phyloP scores from a whole-genome alignment of 108 stramenopile genomes.

The Fistulifera solaris region DNA sequence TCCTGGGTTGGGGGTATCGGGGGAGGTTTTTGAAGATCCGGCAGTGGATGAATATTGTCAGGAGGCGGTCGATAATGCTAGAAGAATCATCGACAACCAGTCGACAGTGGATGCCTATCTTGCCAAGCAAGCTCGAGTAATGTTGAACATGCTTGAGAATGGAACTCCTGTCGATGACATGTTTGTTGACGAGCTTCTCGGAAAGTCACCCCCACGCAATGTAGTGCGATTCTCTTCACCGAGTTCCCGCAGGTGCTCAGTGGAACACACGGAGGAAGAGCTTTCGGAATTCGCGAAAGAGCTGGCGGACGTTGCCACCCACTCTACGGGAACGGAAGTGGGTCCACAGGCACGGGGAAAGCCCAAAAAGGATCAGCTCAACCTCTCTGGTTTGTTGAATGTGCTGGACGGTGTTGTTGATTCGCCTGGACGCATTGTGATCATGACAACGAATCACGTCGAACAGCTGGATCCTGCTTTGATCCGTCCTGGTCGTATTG shows the following conservation, averaged over 20 bases:
- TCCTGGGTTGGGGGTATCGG: conserved; percentile 30
- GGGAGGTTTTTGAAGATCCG: conserved; percentile 12
- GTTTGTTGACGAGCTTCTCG: conserved; percentile 31
- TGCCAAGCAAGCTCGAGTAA: conserved; percentile 18
- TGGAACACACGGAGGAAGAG: too few species aligned
- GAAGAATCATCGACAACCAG: conserved; percentile 6
- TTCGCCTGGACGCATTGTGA: conserved; percentile 62
- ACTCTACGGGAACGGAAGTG: too few species aligned
- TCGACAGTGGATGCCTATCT: conserved; percentile 25
- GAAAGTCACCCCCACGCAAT: not conserved
- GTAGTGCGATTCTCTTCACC: not conserved
- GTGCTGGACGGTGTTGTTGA: conserved; percentile 77
- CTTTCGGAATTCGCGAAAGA: too few species aligned
- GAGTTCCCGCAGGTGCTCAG: too few species aligned
- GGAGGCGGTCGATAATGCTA: conserved; percentile 20
- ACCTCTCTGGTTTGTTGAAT: conserved; percentile 48
- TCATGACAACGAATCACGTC: conserved; percentile 79
- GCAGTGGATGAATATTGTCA: conserved; percentile 13
- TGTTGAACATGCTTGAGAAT: conserved; percentile 21
- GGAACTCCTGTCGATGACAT: conserved; percentile 24
- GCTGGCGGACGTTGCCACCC: too few species aligned
- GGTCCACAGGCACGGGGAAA: too few species aligned
- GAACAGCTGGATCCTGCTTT: conserved; percentile 75
- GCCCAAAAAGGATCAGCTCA: too few species aligned
- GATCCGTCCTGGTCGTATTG: conserved; percentile 74